Evolutionary conservation across 208 protist species (phyloP), one percentile per base, ranked within the genome.

Genomic region (Trypanosoma avium): DNA sequence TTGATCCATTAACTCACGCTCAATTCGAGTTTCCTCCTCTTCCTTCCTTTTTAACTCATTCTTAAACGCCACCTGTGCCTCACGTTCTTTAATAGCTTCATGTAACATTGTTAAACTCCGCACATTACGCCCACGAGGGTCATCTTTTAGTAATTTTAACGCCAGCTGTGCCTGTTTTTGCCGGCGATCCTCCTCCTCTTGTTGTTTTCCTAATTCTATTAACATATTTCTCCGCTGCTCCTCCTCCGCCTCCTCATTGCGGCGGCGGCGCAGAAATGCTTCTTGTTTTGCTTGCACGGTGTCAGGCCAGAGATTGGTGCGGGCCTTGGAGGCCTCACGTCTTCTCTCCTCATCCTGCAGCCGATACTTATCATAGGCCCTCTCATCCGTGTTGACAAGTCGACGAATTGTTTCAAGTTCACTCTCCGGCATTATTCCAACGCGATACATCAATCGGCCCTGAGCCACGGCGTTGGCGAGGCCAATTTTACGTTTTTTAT

Each of bases 391-490:
- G 27, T 61, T 75, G 45, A 67, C 75, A 17, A 95, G 70, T 13
- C 72, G 75, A 17, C 75, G 82, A 35, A 93, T 88, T 67, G 76
- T 79, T 30, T 58, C 47, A 10, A 95, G 77, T 52, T 92, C 84
- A 36, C 81, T 74, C 29, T 95, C 86, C 67, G 82, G 82, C 61
- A 95, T 77, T 36, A 92, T 58, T 10, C 77, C 77, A 13, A 90
- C 77, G 53, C 76, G 80, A 19, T 70, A 71, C 8, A 89, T 36
- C 53, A 85, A 63, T 17, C 78, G 29, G 5, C 86, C 86, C n/a
- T 62, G 36, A 2, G 90, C 90, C n/a, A 95, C 84, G 21, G 86
- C 86, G 69, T 95, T 95, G 36, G 84, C 84, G 35, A 83, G 86
- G 50, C 90, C 90, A 19, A 86, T 66, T 33, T 69, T 81, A 3